Evolutionary conservation across 176 grass and related monocot species (phyloP), one percentile per base, ranked within the genome.

Genomic region (Oryza meridionalis): DNA sequence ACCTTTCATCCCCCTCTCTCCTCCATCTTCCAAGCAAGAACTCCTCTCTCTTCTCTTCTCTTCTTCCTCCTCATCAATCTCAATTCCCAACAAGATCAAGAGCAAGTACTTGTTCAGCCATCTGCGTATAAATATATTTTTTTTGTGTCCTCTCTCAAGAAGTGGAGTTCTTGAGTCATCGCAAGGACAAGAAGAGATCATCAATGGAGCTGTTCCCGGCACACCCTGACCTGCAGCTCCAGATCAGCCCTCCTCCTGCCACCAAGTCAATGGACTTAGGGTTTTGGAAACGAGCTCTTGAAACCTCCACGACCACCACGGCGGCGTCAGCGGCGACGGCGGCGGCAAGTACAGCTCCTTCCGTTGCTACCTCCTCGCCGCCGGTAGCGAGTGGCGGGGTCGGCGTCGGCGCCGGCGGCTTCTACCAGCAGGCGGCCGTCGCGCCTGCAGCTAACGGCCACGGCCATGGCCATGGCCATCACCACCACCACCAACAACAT

Each of bases 181-280:
- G 24, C 3, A 81, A 29, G 44, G 37, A 31, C 42, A 64, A 68
- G 40, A 37, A 71, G 40, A 66, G 58, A 62, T 62, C 58, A 59
- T 44, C 33, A 69, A 97, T 98, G 95, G 92, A 98, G 90, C 79
- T 98, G 65, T 98, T 95, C 77, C 91, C 92, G 13, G 77, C 92
- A 14, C 95, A 94, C 49, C 95, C 95, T 46, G 95, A 98, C 81
- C 80, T 98, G 26, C 94, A 94, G 78, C 87, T 97, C 65, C 95
- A 97, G 85, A 94, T 97, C 75, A 97, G 87, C 12, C 83, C 90
- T 42, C 90, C 90, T 15, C 75, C 83, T 15, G 77, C 82, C 72
- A 91, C 65, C 63, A 80, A 92, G 80, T 45, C 82, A 68, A 65
- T 88, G 84, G 90, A 94, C n/a, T 76, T 97, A 93, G 95, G 95